phyloP scores from a whole-genome alignment of 371 early-diverging fungal species.

The Syncephalastrum contaminatum region DNA sequence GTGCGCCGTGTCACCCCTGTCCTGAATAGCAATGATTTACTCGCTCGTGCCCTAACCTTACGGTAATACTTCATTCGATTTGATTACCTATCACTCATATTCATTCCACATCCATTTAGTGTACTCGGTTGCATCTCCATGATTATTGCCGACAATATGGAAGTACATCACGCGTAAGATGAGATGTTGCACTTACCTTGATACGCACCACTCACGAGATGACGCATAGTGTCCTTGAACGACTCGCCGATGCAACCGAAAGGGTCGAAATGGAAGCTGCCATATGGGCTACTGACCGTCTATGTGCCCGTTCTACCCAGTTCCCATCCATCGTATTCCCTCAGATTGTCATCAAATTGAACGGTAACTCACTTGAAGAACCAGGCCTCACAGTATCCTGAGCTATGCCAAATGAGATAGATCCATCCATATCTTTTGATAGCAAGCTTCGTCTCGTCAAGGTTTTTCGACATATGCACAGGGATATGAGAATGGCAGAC shows the following conservation, averaged over 20 bases:
- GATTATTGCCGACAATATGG: conserved; percentile 52
- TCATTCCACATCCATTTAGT: conserved; percentile 26
- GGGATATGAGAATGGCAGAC: conserved; percentile 53
- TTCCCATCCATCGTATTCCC: conserved; percentile 52
- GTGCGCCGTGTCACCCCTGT: conserved; percentile 52
- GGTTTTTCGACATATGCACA: conserved; percentile 62
- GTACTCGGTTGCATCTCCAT: conserved; percentile 58
- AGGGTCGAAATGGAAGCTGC: conserved; percentile 56
- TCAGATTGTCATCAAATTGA: conserved; percentile 28
- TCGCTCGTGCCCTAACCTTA: conserved; percentile 53
- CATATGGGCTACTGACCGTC: conserved; percentile 56
- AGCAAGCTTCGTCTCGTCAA: conserved; percentile 45
- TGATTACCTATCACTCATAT: background rate
- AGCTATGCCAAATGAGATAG: conserved; percentile 9
- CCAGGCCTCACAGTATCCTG: conserved; percentile 16
- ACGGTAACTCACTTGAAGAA: conserved; percentile 17
- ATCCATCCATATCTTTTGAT: conserved; percentile 35
- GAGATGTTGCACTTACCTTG: background rate
- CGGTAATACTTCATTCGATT: conserved; percentile 30
- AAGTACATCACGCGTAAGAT: conserved; percentile 58
- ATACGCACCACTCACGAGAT: background rate
- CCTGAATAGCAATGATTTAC: conserved; percentile 53
- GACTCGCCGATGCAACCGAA: conserved; percentile 46
- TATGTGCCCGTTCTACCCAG: conserved; percentile 49
- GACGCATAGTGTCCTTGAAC: conserved; percentile 35